Conservation (phyloP, 2,329 filamentous ascomycete species). For the Fusarium setosum region DNA sequence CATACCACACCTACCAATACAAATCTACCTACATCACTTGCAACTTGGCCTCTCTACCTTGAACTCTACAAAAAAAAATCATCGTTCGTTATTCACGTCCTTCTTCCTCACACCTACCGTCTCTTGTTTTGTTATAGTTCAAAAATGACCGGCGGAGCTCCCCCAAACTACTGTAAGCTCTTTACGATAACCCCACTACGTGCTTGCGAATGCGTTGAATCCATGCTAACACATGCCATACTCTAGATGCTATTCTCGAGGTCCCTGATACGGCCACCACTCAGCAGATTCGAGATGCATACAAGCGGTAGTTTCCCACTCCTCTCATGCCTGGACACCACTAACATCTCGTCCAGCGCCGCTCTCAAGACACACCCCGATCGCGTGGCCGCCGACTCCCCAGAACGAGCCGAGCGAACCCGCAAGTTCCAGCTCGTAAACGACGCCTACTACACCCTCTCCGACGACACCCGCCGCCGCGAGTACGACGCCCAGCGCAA, state of each 20-base stretch:
- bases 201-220: slow-evolving; percentile 14
- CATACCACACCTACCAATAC: slow-evolving; percentile 10
- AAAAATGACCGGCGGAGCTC: slow-evolving; percentile 53
- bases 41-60: slow-evolving; percentile 20
- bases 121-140: not conserved
- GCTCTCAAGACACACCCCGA: slow-evolving; percentile 95
- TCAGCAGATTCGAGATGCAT: slow-evolving; percentile 91
- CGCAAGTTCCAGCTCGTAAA: slow-evolving; percentile 92
- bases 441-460: slow-evolving; percentile 93
- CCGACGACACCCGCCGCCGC: slow-evolving; percentile 78
- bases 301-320: slow-evolving; percentile 76
- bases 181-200: slow-evolving; percentile 21
- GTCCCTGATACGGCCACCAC: slow-evolving; percentile 78
- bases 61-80: slow-evolving; percentile 1
- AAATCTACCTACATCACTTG: slow-evolving; percentile 12
- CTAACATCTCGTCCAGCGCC: slow-evolving; percentile 64
- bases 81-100: slow-evolving; percentile 10
- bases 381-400: slow-evolving; percentile 84
- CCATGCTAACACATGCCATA: slow-evolving; percentile 26
- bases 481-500: slow-evolving; percentile 82
- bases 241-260: slow-evolving; percentile 77
- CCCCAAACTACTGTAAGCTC: slow-evolving; percentile 69
- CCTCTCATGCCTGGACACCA: not conserved
- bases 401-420: slow-evolving; percentile 84
- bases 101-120: slow-evolving; percentile 2